Conservation (phyloP, 257 asterid genomes). For the Solanum peruvianum region DNA sequence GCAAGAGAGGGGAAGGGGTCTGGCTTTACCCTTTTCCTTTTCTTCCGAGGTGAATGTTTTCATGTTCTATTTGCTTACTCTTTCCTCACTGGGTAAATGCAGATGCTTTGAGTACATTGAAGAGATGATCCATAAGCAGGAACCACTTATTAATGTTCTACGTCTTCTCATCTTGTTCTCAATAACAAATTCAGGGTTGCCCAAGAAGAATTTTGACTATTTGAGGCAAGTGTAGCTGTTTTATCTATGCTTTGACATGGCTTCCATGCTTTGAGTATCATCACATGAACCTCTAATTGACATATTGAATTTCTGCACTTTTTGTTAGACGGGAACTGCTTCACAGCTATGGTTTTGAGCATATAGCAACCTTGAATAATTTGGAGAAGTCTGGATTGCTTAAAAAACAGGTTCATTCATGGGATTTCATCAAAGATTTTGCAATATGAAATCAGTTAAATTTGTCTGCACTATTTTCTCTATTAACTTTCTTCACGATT, state of each 20-base stretch:
- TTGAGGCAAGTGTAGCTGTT: constrained; percentile 51
- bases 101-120: constrained; percentile 91
- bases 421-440: neutral
- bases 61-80: neutral
- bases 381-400: constrained; percentile 92
- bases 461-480: neutral
- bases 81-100: constrained; percentile 9
- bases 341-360: constrained; percentile 98
- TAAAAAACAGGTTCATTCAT: constrained; percentile 57
- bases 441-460: neutral
- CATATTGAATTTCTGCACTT: neutral
- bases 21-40: neutral
- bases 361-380: constrained; percentile 72
- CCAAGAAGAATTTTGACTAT: constrained; percentile 71
- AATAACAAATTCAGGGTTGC: constrained; percentile 85
- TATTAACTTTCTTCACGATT: neutral
- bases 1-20: neutral
- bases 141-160: constrained; percentile 65
- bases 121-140: constrained; percentile 94
- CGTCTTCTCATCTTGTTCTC: constrained; percentile 81
- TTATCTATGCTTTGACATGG: neutral
- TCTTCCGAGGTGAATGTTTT: neutral
- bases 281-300: neutral
- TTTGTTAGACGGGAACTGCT: constrained; percentile 81
- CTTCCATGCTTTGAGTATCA: neutral